These are phyloP conservation scores for Septoria linicola DNA, from an alignment of 2,329 filamentous ascomycete species.

Conservation along the genomic window DNA sequence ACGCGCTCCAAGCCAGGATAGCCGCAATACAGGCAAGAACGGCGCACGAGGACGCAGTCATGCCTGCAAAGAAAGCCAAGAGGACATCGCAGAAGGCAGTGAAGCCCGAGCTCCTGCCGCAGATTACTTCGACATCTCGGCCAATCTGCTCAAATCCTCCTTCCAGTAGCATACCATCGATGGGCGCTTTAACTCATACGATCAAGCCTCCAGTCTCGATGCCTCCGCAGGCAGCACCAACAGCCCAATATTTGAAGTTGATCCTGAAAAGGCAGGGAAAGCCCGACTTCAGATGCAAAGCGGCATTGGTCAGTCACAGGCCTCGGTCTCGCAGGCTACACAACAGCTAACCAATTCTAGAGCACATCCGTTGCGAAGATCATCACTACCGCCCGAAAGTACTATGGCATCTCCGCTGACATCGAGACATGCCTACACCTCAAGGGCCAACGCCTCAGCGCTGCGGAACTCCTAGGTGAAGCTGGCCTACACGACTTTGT, in stretches of 20 bases:
- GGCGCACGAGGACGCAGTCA: constrained; percentile 17
- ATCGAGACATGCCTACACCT: constrained; percentile 8
- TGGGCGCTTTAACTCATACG: too few relatives aligned
- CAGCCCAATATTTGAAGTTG: not conserved
- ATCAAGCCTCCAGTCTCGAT: not conserved
- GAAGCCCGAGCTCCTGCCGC: too few relatives aligned
- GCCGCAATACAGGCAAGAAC: constrained; percentile 19
- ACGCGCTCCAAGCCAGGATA: constrained; percentile 17
- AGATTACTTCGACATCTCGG: too few relatives aligned
- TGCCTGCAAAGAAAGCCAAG: constrained; percentile 17
- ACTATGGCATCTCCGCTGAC: not conserved
- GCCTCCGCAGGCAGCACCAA: not conserved
- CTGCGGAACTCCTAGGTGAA: constrained; percentile 6
- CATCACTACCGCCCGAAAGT: not conserved
- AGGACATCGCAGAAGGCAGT: not conserved
- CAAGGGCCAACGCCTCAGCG: constrained; percentile 6
- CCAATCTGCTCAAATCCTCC: too few relatives aligned
- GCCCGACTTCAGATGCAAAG: constrained; percentile 1
- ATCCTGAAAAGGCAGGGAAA: constrained; percentile 1
- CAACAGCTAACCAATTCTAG: not conserved
- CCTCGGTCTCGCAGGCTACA: not conserved
- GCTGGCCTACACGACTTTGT: not conserved
- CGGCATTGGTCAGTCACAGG: constrained; percentile 1
- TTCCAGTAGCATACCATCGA: too few relatives aligned
- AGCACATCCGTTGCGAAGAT: constrained; percentile 4